These are phyloP conservation scores for Mycena sp. DNA, from an alignment of 1,284 basidiomycete genomes.

Conservation along the genomic window DNA sequence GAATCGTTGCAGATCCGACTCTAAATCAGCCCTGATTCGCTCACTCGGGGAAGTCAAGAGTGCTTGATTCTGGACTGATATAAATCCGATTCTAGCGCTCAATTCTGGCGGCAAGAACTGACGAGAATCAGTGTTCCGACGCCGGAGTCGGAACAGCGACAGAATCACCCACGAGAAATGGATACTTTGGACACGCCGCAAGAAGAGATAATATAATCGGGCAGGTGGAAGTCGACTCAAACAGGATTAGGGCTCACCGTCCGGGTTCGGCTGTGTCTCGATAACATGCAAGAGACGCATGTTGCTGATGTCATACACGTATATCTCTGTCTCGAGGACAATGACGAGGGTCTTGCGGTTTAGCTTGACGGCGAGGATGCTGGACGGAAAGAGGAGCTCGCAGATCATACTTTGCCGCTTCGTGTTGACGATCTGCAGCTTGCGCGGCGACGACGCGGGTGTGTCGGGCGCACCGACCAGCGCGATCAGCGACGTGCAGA, in stretches of 20 bases:
- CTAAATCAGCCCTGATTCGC: too few species aligned
- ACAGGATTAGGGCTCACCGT: slow-evolving; percentile 80
- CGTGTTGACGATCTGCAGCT: slow-evolving; percentile 96
- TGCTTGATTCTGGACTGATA: too few species aligned
- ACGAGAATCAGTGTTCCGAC: too few species aligned
- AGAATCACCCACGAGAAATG: too few species aligned
- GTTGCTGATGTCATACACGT: slow-evolving; percentile 98
- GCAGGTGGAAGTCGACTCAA: too few species aligned
- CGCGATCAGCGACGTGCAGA: slow-evolving; percentile 97
- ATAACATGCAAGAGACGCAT: slow-evolving; percentile 98
- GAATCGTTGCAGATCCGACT: too few species aligned
- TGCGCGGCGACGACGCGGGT: slow-evolving; percentile 75
- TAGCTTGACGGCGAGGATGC: slow-evolving; percentile 95
- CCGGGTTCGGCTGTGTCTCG: slow-evolving; percentile 95
- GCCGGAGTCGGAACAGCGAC: too few species aligned
- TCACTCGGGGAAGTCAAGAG: too few species aligned
- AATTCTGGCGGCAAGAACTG: too few species aligned
- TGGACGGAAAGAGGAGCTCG: slow-evolving; percentile 96
- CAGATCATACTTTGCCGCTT: slow-evolving; percentile 99
- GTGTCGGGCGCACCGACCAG: slow-evolving; percentile 95
- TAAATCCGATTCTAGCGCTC: too few species aligned
- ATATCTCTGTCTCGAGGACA: slow-evolving; percentile 95
- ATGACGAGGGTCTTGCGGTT: slow-evolving; percentile 97
- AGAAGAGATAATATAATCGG: too few species aligned
- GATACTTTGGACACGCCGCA: too few species aligned